These are phyloP conservation scores for Tetracentron sinense DNA, from an alignment of 164 flowering plant genomes.

Conservation along the genomic window DNA sequence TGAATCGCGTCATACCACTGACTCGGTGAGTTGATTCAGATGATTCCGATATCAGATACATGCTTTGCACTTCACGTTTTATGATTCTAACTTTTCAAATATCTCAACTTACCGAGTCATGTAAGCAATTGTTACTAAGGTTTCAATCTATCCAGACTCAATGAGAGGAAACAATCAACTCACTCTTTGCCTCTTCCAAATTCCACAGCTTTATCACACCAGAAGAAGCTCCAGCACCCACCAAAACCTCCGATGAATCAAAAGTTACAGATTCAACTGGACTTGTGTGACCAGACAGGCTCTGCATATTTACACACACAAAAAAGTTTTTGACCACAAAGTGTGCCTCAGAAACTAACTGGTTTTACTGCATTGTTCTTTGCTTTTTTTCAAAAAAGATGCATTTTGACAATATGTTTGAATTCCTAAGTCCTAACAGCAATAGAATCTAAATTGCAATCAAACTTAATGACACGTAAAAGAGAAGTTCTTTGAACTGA, in stretches of 20 bases:
- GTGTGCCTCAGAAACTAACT: no score
- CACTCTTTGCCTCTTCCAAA: conserved; percentile 83
- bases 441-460: no score
- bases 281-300: conserved; percentile 79
- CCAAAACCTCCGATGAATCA: conserved; percentile 73
- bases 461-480: not conserved
- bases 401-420: no score
- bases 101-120: not conserved
- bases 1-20: not conserved
- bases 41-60: not conserved
- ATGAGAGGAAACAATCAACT: conserved; percentile 26
- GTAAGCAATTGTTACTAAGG: not conserved
- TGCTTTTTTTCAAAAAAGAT: no score
- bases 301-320: conserved; percentile 50
- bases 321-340: no score
- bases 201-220: conserved; percentile 87
- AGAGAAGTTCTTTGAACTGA: conserved; percentile 22
- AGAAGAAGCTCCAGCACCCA: conserved; percentile 72
- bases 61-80: not conserved
- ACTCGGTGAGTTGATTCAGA: not conserved
- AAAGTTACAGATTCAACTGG: conserved; percentile 72
- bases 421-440: no score
- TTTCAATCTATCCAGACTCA: not conserved
- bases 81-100: not conserved
- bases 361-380: no score